phyloP scores from a whole-genome alignment of 2,329 filamentous ascomycete genomes.

The Tolypocladium sp. region DNA sequence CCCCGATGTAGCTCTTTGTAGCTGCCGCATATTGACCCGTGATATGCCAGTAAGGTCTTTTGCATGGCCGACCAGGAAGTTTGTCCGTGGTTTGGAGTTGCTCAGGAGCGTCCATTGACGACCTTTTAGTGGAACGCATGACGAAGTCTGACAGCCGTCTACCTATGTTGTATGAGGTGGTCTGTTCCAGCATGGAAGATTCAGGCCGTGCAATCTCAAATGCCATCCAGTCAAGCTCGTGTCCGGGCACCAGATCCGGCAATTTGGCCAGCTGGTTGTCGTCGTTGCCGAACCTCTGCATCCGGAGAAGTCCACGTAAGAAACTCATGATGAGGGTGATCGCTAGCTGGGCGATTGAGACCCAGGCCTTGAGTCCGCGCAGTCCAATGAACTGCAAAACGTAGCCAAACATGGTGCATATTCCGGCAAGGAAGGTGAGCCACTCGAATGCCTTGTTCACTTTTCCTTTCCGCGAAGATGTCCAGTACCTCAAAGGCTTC shows the following conservation, averaged over 20 bases:
- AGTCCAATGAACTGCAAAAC: constrained; percentile 12
- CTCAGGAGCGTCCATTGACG: not conserved
- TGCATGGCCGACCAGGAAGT: not conserved
- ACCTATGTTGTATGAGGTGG: not conserved
- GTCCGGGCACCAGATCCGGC: constrained; percentile 6
- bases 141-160: not conserved
- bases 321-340: constrained; percentile 10
- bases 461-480: constrained; percentile 2
- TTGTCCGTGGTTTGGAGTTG: not conserved
- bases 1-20: not conserved
- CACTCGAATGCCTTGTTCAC: not conserved
- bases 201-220: constrained; percentile 5
- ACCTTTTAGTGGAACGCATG: too few relatives aligned
- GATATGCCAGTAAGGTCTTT: not conserved
- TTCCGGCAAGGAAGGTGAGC: constrained; percentile 1
- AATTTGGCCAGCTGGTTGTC: constrained; percentile 7
- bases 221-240: constrained; percentile 15
- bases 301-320: constrained; percentile 8
- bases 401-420: constrained; percentile 4
- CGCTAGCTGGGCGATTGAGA: constrained; percentile 10
- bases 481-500: constrained; percentile 2
- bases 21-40: not conserved
- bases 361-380: constrained; percentile 10
- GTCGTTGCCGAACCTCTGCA: constrained; percentile 6
- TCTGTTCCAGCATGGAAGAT: not conserved